These are phyloP conservation scores for Aspergillus ellipticus DNA, from an alignment of 495 filamentous ascomycete species.

Conservation along the genomic window DNA sequence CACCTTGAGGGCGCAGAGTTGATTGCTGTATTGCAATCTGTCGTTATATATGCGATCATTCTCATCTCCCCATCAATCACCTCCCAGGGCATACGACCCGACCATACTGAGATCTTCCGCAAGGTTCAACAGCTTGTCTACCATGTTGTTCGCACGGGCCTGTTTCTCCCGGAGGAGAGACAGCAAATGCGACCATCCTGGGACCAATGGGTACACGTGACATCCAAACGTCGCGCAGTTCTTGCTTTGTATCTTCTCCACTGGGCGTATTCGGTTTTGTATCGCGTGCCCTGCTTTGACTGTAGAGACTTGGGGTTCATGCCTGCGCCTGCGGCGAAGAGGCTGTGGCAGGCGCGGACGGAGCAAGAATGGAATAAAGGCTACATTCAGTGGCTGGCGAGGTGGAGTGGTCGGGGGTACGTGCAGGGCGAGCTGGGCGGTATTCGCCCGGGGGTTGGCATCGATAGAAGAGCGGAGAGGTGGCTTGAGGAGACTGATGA, in stretches of 20 bases:
- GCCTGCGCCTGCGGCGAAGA: conserved; percentile 32
- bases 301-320: conserved; percentile 37
- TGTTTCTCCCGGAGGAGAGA: conserved; percentile 34
- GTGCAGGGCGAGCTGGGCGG: conserved; percentile 34
- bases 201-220: conserved; percentile 36
- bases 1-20: conserved; percentile 28
- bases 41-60: conserved; percentile 36
- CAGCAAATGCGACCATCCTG: conserved; percentile 27
- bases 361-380: conserved; percentile 31
- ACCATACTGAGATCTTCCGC: conserved; percentile 16
- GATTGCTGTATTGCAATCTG: conserved; percentile 33
- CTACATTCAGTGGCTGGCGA: conserved; percentile 33
- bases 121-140: conserved; percentile 25
- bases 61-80: conserved; percentile 28
- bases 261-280: conserved; percentile 37
- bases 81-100: conserved; percentile 8
- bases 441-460: conserved; percentile 13
- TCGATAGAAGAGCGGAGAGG: conserved; percentile 6
- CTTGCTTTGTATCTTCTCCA: conserved; percentile 32
- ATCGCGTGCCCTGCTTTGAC: conserved; percentile 28
- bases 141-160: conserved; percentile 26
- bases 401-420: conserved; percentile 32
- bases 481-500: conserved; percentile 12
- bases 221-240: conserved; percentile 32
- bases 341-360: conserved; percentile 35